Evolutionary conservation across 1,284 basidiomycete genomes (phyloP).

Genomic region (Heterobasidion occidentale): DNA sequence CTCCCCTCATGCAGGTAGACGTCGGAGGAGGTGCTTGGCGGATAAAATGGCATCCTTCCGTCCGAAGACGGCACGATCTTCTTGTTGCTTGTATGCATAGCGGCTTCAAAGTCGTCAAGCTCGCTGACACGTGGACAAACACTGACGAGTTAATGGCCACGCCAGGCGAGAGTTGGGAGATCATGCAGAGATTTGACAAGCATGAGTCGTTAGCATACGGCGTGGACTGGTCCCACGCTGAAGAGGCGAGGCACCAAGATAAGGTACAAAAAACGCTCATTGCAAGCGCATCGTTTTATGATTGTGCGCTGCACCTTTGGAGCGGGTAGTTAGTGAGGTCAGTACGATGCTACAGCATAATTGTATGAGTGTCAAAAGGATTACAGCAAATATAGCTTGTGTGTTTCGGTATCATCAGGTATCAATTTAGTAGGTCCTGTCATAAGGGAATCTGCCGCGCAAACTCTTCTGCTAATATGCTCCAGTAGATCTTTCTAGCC

Average conservation of each 20-base stretch:
- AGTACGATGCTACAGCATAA: too few species aligned
- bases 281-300: constrained; percentile 95
- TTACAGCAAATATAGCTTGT: too few species aligned
- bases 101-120: constrained; percentile 80
- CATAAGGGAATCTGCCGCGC: too few species aligned
- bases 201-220: constrained; percentile 92
- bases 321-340: constrained; percentile 31
- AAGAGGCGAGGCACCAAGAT: constrained; percentile 10
- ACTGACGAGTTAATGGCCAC: neutral
- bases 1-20: constrained; percentile 53
- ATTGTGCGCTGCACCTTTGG: constrained; percentile 84
- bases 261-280: constrained; percentile 42
- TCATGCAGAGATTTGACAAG: constrained; percentile 61
- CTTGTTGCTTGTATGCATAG: constrained; percentile 96
- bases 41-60: constrained; percentile 87
- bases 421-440: too few species aligned
- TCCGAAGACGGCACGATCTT: constrained; percentile 54
- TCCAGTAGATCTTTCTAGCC: neutral
- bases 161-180: constrained; percentile 20
- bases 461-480: too few species aligned
- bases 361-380: too few species aligned
- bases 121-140: constrained; percentile 19
- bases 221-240: constrained; percentile 80
- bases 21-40: constrained; percentile 95
- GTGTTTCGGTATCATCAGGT: too few species aligned